These are phyloP conservation scores for Claviceps digitariae DNA, from an alignment of 2,329 filamentous ascomycete genomes.

Conservation along the genomic window DNA sequence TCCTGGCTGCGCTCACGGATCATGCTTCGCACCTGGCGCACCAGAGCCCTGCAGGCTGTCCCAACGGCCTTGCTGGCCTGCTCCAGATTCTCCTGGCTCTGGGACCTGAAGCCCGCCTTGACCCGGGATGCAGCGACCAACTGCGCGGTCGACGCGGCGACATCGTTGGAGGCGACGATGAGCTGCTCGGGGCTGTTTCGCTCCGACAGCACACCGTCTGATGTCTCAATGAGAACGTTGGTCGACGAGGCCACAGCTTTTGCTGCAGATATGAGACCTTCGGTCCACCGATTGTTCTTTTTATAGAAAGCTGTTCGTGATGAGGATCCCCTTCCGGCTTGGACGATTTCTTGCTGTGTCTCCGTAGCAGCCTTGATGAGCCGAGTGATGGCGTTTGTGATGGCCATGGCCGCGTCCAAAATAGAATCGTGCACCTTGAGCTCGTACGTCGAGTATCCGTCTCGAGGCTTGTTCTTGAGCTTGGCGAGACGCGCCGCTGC, in stretches of 20 bases:
- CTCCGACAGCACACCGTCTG: slow-evolving; percentile 83
- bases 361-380: slow-evolving; percentile 89
- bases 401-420: slow-evolving; percentile 79
- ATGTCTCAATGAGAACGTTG: slow-evolving; percentile 94
- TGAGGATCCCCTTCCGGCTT: slow-evolving; percentile 75
- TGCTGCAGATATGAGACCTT: slow-evolving; percentile 90
- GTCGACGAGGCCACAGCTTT: slow-evolving; percentile 92
- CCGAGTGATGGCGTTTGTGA: slow-evolving; percentile 85
- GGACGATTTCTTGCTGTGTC: slow-evolving; percentile 92
- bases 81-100: slow-evolving; percentile 86
- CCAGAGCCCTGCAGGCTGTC: slow-evolving; percentile 70
- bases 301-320: slow-evolving; percentile 96
- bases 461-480: slow-evolving; percentile 90
- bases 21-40: slow-evolving; percentile 87
- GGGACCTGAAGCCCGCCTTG: slow-evolving; percentile 96
- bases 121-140: slow-evolving; percentile 90
- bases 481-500: slow-evolving; percentile 81
- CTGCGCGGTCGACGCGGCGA: slow-evolving; percentile 90
- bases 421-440: slow-evolving; percentile 93
- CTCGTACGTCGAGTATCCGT: slow-evolving; percentile 92
- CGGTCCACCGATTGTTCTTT: slow-evolving; percentile 99
- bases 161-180: slow-evolving; percentile 94
- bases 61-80: slow-evolving; percentile 87
- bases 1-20: slow-evolving; percentile 77
- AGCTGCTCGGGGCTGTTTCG: slow-evolving; percentile 93